These are phyloP conservation scores for Psilocybe azurescens DNA, from an alignment of 768 basidiomycete genomes.

Conservation along the genomic window DNA sequence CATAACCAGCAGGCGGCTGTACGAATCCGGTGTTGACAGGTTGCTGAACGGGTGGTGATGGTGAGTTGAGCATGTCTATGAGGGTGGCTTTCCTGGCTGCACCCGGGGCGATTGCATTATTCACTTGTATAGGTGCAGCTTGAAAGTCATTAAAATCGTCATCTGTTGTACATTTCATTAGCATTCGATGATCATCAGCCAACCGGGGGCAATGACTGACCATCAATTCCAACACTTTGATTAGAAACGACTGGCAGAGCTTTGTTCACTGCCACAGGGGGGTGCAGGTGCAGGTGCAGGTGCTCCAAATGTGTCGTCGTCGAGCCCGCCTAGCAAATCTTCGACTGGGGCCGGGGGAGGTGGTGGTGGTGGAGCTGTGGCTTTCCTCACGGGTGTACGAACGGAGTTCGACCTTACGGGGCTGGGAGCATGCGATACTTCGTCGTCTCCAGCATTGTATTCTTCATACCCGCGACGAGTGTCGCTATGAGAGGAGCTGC, in stretches of 20 bases:
- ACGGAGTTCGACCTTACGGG: constrained; percentile 40
- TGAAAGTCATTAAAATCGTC: constrained; percentile 92
- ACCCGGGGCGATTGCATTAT: constrained; percentile 30
- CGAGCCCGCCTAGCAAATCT: constrained; percentile 82
- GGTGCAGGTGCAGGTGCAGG: constrained; percentile 34
- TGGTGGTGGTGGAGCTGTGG: constrained; percentile 40
- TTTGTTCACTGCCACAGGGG: constrained; percentile 45
- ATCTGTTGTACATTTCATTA: constrained; percentile 39
- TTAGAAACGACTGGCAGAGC: constrained; percentile 55
- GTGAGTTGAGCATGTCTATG: constrained; percentile 53
- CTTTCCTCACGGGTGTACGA: constrained; percentile 40
- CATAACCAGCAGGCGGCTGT: constrained; percentile 31
- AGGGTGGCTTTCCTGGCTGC: constrained; percentile 40
- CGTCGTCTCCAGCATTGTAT: constrained; percentile 96
- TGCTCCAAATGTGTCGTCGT: constrained; percentile 60
- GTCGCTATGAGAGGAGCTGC: constrained; percentile 61
- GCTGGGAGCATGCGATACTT: constrained; percentile 40
- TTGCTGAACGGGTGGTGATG: constrained; percentile 35
- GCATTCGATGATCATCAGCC: neutral
- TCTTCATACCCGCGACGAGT: constrained; percentile 75
- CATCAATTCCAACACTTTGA: constrained; percentile 43
- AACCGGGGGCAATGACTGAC: constrained; percentile 30
- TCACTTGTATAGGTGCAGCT: constrained; percentile 58
- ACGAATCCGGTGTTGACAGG: constrained; percentile 31
- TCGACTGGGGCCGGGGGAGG: constrained; percentile 54